Base-by-base conservation (phyloP, 164 flowering plant species). In the Chloranthus sessilifolius region DNA sequence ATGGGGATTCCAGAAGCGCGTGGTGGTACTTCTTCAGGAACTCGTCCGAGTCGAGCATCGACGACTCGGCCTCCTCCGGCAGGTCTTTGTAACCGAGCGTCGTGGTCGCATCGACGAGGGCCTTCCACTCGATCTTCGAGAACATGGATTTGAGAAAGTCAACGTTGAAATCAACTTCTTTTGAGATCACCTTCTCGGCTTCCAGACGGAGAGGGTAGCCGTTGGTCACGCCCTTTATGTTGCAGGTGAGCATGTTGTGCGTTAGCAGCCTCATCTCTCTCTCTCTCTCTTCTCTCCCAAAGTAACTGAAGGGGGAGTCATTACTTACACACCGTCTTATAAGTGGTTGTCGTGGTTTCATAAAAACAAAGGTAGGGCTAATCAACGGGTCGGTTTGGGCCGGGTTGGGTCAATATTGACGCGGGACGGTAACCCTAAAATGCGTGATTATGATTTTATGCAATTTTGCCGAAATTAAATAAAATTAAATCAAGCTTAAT, bases 191-290 rank as follows among this genome's bases (percentile, higher is more conserved):
- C 47, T 77, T 74, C 60, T 57, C 73, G 0, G 47, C 85, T 44
- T 78, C 85, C 40, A 87, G 67, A 4, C 40, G 50, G 0, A 87
- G 73, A 0, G 95, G 92, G 43, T 74, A 87, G 2, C 89, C 88
- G 23, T 78, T 80, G 10, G 72, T 47, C 23, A 88, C 88, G 15
- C 94, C 90, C 64, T 85, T 86, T 55, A 86, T 80, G 74, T 82
- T 83, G 47, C 77, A 73, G 1, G 88, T 79, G 0, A 86, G 71
- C 89, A 86, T 81, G 77, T 86, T 86, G 72, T 83, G 95, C 2
- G 91, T 83, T 14, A 86, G 43, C 5, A 86, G 80, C 74, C 83
- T 80, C 95, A 86, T 86, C 69, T 65, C 46, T 58, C 31, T 45
- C 43, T 29, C 24, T 39, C 36, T 15, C 30, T 30, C 47, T 17